Percentiles rank a stretch among this genome's conserved stretches.
Conservation (phyloP, 2,329 filamentous ascomycete species). For the Exophiala sp. region DNA sequence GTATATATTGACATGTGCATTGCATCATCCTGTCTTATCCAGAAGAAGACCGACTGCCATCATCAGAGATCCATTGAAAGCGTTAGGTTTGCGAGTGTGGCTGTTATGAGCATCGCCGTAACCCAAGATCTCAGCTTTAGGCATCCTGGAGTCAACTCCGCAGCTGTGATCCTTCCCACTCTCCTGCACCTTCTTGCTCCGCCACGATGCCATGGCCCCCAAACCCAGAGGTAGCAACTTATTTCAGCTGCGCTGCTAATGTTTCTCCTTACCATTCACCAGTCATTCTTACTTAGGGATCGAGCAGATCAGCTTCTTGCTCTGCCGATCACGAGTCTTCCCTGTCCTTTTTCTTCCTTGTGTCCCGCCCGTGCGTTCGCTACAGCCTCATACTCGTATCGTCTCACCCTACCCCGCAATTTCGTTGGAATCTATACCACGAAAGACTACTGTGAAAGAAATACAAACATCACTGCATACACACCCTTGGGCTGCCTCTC, state of each 20-base stretch:
- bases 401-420: slow-evolving; percentile 15
- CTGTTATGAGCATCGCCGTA: no score
- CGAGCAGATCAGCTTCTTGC: not conserved
- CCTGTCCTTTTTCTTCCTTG: not conserved
- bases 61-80: no score
- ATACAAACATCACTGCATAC: no score
- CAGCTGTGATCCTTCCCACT: not conserved
- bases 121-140: no score
- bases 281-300: not conserved
- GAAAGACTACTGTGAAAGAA: slow-evolving; percentile 5
- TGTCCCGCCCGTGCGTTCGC: not conserved
- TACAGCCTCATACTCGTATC: slow-evolving; percentile 3
- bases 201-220: not conserved
- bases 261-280: not conserved
- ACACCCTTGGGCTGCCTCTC: no score
- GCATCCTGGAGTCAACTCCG: not conserved
- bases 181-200: not conserved
- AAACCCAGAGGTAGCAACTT: not conserved
- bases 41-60: no score
- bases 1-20: no score
- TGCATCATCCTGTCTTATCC: no score
- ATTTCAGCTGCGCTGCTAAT: slow-evolving; percentile 1
- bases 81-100: no score
- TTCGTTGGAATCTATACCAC: slow-evolving; percentile 1
- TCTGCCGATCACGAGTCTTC: not conserved